Conservation (phyloP, 1,139 yeast genomes). For the Petasospora fabianii region DNA sequence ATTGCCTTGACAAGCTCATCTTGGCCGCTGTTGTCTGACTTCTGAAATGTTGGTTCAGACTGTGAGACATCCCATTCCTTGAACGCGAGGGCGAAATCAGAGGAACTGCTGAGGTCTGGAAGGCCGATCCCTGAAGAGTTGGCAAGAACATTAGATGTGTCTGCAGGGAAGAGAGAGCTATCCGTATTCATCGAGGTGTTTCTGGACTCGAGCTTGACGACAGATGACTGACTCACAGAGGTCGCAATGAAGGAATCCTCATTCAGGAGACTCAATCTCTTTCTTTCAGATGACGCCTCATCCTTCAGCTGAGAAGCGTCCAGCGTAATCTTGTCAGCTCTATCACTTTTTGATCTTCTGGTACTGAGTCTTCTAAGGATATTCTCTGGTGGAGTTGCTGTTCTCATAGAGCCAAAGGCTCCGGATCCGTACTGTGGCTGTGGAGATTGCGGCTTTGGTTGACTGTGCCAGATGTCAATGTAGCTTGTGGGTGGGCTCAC, state of each 20-base stretch:
- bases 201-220: conserved; percentile 19
- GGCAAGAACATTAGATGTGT: conserved; percentile 6
- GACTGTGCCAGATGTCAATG: conserved; percentile 27
- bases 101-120: conserved; percentile 24
- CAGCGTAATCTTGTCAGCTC: conserved; percentile 8
- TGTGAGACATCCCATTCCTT: conserved; percentile 22
- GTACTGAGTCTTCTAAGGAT: conserved; percentile 21
- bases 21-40: too few species aligned
- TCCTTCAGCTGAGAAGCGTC: conserved; percentile 6
- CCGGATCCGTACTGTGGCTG: conserved; percentile 23
- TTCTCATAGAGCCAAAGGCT: conserved; percentile 5
- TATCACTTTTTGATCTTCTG: conserved; percentile 10
- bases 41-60: too few species aligned
- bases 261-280: conserved; percentile 9
- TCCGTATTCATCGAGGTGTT: conserved; percentile 14
- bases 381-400: conserved; percentile 22
- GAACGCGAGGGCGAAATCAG: conserved; percentile 27
- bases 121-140: conserved; percentile 14
- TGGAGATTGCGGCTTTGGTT: conserved; percentile 20
- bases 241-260: conserved; percentile 22
- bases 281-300: conserved; percentile 7
- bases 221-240: conserved; percentile 23
- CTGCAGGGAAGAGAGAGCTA: background rate
- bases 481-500: conserved; percentile 21
- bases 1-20: conserved; percentile 17